Evolutionary conservation across 2,329 filamentous ascomycete species (phyloP).

Genomic region (Apiospora hydei): DNA sequence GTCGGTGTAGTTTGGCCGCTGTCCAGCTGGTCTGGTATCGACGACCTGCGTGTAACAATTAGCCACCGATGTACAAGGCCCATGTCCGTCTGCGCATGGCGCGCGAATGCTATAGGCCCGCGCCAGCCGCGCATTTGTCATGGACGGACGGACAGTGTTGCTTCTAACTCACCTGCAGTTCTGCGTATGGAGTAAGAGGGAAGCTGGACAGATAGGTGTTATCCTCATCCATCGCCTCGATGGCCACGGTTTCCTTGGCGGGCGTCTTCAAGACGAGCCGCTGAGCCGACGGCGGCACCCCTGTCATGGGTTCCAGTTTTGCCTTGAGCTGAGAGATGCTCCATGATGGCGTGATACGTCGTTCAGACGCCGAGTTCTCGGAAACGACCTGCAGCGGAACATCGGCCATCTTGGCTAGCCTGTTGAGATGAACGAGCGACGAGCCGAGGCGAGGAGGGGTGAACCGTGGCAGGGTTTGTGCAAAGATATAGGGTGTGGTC

Average conservation of each 20-base stretch:
- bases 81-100: no score
- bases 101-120: neutral
- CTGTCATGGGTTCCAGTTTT: constrained; percentile 92
- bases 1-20: constrained; percentile 82
- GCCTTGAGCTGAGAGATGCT: constrained; percentile 82
- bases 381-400: constrained; percentile 79
- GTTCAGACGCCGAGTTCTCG: constrained; percentile 82
- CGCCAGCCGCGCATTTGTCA: constrained; percentile 8
- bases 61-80: constrained; percentile 29
- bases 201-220: constrained; percentile 68
- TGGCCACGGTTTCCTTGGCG: constrained; percentile 65
- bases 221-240: constrained; percentile 79
- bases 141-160: neutral
- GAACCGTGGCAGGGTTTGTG: neutral
- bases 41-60: constrained; percentile 64
- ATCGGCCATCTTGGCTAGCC: constrained; percentile 65
- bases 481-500: constrained; percentile 21
- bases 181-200: constrained; percentile 75
- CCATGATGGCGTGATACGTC: constrained; percentile 92
- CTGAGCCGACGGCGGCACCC: constrained; percentile 83
- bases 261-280: constrained; percentile 74
- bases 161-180: constrained; percentile 74
- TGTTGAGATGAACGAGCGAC: constrained; percentile 24
- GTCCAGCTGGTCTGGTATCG: constrained; percentile 79
- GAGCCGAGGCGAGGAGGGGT: neutral